Percentiles rank a stretch among this genome's conserved stretches.
Evolutionary conservation across 257 asterid genomes (phyloP).

Genomic region (Lithospermum erythrorhizon): DNA sequence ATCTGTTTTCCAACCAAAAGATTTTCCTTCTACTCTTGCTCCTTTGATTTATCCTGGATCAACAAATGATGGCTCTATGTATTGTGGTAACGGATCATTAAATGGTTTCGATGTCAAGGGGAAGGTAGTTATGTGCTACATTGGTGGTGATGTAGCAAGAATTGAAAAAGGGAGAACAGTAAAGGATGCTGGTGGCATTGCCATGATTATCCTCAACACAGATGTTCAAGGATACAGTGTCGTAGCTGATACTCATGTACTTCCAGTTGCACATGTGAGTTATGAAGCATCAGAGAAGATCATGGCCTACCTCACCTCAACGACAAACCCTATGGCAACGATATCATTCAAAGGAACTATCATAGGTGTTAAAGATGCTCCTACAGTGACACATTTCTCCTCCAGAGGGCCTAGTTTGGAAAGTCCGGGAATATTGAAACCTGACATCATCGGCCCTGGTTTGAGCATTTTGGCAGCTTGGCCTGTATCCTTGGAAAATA

Average conservation of each 20-base stretch:
- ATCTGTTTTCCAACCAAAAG: constrained; percentile 8
- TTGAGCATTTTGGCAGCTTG: constrained; percentile 45
- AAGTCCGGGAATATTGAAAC: constrained; percentile 47
- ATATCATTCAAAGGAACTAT: constrained; percentile 32
- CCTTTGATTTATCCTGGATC: constrained; percentile 10
- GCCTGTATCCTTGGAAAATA: constrained; percentile 25
- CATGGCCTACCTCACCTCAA: constrained; percentile 18
- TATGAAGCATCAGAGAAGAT: constrained; percentile 11
- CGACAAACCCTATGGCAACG: constrained; percentile 16
- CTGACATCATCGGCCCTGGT: constrained; percentile 56
- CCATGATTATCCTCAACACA: constrained; percentile 26
- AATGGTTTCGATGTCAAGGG: too few relatives aligned
- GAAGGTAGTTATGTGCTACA: constrained; percentile 27
- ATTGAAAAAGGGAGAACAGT: constrained; percentile 24
- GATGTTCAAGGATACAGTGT: constrained; percentile 6
- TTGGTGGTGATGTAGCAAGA: neutral
- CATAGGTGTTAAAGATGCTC: constrained; percentile 31
- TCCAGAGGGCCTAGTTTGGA: constrained; percentile 31
- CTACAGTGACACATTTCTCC: constrained; percentile 32
- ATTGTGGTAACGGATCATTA: too few relatives aligned
- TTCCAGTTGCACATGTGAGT: constrained; percentile 21
- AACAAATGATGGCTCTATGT: too few relatives aligned
- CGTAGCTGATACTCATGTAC: constrained; percentile 15
- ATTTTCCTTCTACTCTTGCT: constrained; percentile 7
- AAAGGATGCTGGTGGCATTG: constrained; percentile 33